Conservation (phyloP, 2,329 filamentous ascomycete species). For the Colletotrichum simmondsii region DNA sequence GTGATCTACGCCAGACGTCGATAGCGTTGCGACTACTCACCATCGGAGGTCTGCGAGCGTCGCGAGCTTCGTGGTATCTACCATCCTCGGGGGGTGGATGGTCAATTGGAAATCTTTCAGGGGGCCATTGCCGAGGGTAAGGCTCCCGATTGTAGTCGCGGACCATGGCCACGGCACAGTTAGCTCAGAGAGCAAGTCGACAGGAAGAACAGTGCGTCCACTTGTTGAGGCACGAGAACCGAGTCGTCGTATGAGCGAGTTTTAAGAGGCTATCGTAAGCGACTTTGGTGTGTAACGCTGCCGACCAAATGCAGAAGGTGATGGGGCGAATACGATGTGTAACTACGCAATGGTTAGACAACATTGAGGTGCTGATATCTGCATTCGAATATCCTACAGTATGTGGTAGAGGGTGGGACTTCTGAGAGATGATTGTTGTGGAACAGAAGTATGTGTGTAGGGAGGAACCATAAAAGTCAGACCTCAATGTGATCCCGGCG, state of each 20-base stretch:
- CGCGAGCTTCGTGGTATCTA: constrained; percentile 30
- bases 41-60: constrained; percentile 33
- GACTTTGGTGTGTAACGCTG: background rate
- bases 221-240: background rate
- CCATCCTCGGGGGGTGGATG: constrained; percentile 29
- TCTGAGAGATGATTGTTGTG: background rate
- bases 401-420: background rate
- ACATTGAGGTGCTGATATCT: constrained; percentile 1
- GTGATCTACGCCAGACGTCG: background rate
- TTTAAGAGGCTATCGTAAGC: constrained; percentile 6
- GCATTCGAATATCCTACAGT: constrained; percentile 8
- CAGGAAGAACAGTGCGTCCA: constrained; percentile 6
- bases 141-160: constrained; percentile 52
- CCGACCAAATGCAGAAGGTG: background rate
- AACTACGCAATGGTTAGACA: constrained; percentile 29
- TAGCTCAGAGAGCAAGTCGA: background rate
- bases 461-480: constrained; percentile 4
- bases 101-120: constrained; percentile 40
- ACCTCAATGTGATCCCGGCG: constrained; percentile 9
- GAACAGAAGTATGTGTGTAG: constrained; percentile 1
- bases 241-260: background rate
- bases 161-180: constrained; percentile 47
- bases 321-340: constrained; percentile 26
- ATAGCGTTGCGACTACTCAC: constrained; percentile 12
- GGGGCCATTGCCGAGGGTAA: constrained; percentile 48